Evolutionary conservation across 2,329 filamentous ascomycete species (phyloP), one percentile per base, ranked within the genome.

Genomic region (Cucurbitaria berberidis): DNA sequence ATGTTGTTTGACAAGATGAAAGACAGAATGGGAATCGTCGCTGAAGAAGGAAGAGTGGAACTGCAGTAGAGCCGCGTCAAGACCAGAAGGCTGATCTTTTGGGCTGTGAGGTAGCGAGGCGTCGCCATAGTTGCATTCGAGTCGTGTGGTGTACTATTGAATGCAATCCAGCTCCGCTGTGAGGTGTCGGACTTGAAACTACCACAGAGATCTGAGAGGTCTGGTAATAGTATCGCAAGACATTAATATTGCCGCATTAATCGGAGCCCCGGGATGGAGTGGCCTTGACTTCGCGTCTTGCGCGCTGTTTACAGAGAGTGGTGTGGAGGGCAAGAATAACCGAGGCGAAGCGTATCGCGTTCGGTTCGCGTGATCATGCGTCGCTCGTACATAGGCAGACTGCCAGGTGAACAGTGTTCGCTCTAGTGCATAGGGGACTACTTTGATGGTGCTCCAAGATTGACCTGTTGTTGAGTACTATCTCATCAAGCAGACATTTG

Each of bases 41-140:
- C 86, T 44, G 84, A 81, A 55, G 84, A 86, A 2, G 89, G 88
- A 15, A 93, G 82, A 2, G 82, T 79, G 19, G 86, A 86, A 60
- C 89, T 86, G 32, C 86, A 85, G 75, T 99, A 98, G 48, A 97
- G 82, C 65, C 91, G 86, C 46, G 95, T 84, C 47, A 99, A 84
- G 48, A 86, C 85, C 49, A 98, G 83, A 21, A 97, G 82, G 68
- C 89, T 88, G 62, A 98, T 84, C 72, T 95, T 96, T 63, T 91
- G 88, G 11, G 93, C 90, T n/a, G 90, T 96, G 40, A 98, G 82
- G 74, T 89, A 96, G 51, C 89, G 89, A 66, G 88, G 84, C 88
- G 93, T 96, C 46, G 61, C 57, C 68, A 71, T 69, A 24, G 50
- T 57, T 51, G 43, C 30, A 22, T 30, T 41, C 29, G 42, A 32